These are phyloP conservation scores for Ascochyta koolunga DNA, from an alignment of 2,329 filamentous ascomycete genomes.

Conservation along the genomic window DNA sequence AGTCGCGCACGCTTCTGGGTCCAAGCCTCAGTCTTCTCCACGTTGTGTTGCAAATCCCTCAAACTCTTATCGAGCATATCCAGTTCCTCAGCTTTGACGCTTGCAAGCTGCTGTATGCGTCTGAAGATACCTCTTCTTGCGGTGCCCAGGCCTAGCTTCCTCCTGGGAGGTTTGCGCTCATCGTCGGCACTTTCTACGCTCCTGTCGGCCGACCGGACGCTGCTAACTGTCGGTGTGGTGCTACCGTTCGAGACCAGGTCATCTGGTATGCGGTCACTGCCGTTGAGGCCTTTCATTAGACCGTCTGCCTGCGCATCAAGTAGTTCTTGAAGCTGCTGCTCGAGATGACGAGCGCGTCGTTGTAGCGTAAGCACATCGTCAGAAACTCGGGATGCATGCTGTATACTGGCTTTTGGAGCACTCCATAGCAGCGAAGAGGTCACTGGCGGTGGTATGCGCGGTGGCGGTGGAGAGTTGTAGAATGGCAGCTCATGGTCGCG, in stretches of 20 bases:
- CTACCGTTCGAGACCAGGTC: slow-evolving; percentile 57
- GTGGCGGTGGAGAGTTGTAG: slow-evolving; percentile 40
- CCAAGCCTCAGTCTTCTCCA: slow-evolving; percentile 66
- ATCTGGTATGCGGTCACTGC: slow-evolving; percentile 43
- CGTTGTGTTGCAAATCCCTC: slow-evolving; percentile 61
- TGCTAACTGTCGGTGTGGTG: slow-evolving; percentile 55
- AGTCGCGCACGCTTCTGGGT: slow-evolving; percentile 62
- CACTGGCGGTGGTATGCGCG: slow-evolving; percentile 43
- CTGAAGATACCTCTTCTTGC: slow-evolving; percentile 69
- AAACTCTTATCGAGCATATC: slow-evolving; percentile 64
- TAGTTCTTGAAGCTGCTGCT: slow-evolving; percentile 63
- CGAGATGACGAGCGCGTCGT: slow-evolving; percentile 60
- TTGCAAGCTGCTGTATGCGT: slow-evolving; percentile 67
- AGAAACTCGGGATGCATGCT: slow-evolving; percentile 38
- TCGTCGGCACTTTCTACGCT: slow-evolving; percentile 26
- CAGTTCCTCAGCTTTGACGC: slow-evolving; percentile 73
- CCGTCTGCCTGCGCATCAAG: slow-evolving; percentile 67
- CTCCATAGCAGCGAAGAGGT: slow-evolving; percentile 43
- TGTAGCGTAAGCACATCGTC: slow-evolving; percentile 57
- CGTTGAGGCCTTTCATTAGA: slow-evolving; percentile 56
- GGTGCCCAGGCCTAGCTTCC: slow-evolving; percentile 63
- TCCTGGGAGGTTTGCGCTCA: slow-evolving; percentile 51
- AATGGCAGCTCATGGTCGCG: slow-evolving; percentile 44
- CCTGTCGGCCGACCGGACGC: slow-evolving; percentile 42
- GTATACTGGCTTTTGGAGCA: slow-evolving; percentile 30